These are phyloP conservation scores for Plasmodium vinckei DNA, from an alignment of 169 alveolate genomes.

Conservation along the genomic window DNA sequence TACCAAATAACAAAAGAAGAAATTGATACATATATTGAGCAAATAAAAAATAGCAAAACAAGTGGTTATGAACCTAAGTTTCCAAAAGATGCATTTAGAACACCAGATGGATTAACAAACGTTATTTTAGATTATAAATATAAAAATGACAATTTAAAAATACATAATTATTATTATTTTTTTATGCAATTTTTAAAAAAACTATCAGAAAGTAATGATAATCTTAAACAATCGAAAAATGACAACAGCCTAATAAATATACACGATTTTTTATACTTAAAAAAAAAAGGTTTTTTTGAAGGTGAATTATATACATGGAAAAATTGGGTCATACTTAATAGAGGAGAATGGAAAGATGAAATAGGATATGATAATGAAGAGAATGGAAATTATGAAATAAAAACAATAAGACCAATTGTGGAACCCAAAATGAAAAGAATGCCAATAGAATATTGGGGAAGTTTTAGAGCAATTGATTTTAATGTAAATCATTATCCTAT, in stretches of 20 bases:
- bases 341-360: constrained; percentile 78
- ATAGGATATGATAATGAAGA: constrained; percentile 7
- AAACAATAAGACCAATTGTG: constrained; percentile 68
- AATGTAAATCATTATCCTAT: constrained; percentile 61
- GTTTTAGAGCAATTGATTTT: constrained; percentile 82
- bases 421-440: constrained; percentile 81
- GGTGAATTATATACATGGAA: constrained; percentile 85
- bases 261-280: constrained; percentile 68
- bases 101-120: constrained; percentile 74
- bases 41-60: constrained; percentile 21
- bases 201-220: constrained; percentile 14
- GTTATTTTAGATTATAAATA: constrained; percentile 69
- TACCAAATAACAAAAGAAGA: constrained; percentile 67
- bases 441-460: constrained; percentile 88
- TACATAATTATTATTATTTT: constrained; percentile 71
- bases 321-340: constrained; percentile 83
- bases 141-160: constrained; percentile 70
- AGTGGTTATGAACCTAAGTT: constrained; percentile 75
- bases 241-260: constrained; percentile 29
- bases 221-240: constrained; percentile 7
- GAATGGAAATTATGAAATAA: constrained; percentile 76
- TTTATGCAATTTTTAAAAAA: constrained; percentile 50
- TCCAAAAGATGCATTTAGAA: constrained; percentile 74
- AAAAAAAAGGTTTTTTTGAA: constrained; percentile 80
- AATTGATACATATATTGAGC: constrained; percentile 31